Percentiles rank a stretch among this genome's conserved stretches.
phyloP scores from a whole-genome alignment of 192 early-diverging fungal genomes.

The Coemansia sp. region DNA sequence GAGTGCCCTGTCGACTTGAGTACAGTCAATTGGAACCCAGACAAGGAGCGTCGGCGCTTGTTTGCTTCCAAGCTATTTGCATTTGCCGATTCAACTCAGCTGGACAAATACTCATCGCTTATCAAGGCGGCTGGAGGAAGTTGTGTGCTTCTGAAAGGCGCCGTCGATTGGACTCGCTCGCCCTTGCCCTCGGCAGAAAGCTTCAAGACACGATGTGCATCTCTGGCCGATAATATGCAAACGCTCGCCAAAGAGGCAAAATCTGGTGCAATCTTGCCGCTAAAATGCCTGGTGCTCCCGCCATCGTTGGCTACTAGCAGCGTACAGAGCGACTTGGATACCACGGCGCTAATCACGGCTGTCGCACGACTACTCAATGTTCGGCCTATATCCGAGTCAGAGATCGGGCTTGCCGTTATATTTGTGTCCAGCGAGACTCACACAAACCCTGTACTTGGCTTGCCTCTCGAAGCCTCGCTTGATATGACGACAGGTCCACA shows the following conservation, averaged over 20 bases:
- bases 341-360: slow-evolving; percentile 1
- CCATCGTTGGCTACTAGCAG: background rate
- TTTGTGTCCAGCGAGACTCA: slow-evolving; percentile 29
- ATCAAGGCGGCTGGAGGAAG: slow-evolving; percentile 22
- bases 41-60: slow-evolving; percentile 20
- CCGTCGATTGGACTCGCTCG: background rate
- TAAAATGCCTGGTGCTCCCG: slow-evolving; percentile 17
- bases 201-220: background rate
- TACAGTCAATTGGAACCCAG: slow-evolving; percentile 18
- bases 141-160: background rate
- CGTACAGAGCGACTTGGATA: background rate
- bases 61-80: slow-evolving; percentile 23
- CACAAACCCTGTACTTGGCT: slow-evolving; percentile 17
- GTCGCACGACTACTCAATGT: slow-evolving; percentile 12
- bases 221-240: background rate
- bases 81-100: slow-evolving; percentile 27
- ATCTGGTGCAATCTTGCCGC: background rate
- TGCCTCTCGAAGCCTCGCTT: background rate
- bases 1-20: slow-evolving; percentile 33
- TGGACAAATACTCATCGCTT: slow-evolving; percentile 18
- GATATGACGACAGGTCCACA: background rate
- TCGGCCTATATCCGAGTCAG: slow-evolving; percentile 42
- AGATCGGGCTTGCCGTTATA: slow-evolving; percentile 40
- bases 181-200: background rate
- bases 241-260: background rate